A percentile compares a stretch with the other conserved stretches of the same genome.
Conservation (phyloP, 352 stramenopile species). For the Thalassiosira hispida region DNA sequence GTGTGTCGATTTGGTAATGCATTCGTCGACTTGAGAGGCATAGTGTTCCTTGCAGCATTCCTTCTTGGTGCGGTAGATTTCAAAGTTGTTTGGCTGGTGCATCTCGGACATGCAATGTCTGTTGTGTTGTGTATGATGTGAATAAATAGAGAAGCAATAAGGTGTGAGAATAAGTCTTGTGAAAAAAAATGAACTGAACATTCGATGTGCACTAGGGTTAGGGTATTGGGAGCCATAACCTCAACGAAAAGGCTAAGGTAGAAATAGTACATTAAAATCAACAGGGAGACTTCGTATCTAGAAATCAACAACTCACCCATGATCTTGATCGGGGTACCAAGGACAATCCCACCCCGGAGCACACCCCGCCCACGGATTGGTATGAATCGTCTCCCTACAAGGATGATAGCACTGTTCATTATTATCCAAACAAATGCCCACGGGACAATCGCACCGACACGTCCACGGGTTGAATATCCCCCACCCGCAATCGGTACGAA, state of each 20-base stretch:
- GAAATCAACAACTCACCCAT: slow-evolving; percentile 19
- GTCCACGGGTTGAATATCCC: slow-evolving; percentile 47
- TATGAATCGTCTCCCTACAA: slow-evolving; percentile 39
- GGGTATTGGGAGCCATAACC: no score
- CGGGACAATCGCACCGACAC: slow-evolving; percentile 47
- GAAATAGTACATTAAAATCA: no score
- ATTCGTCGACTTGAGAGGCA: no score
- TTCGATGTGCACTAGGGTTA: no score
- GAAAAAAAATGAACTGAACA: neutral
- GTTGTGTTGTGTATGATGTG: neutral
- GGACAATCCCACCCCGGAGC: slow-evolving; percentile 46
- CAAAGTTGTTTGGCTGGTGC: slow-evolving; percentile 23
- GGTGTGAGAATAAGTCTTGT: neutral
- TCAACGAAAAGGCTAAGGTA: no score
- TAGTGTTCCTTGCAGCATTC: slow-evolving; percentile 41
- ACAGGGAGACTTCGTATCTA: no score
- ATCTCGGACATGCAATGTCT: slow-evolving; percentile 32
- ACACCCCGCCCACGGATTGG: slow-evolving; percentile 46
- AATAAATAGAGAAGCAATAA: neutral
- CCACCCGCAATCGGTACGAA: slow-evolving; percentile 21
- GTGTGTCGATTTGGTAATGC: neutral
- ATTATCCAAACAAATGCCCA: slow-evolving; percentile 48
- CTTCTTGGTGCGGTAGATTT: slow-evolving; percentile 42
- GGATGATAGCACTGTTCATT: slow-evolving; percentile 43
- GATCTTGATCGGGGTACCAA: slow-evolving; percentile 28